Base-by-base conservation (phyloP, 2,329 filamentous ascomycete species). In the Nemania sp. region DNA sequence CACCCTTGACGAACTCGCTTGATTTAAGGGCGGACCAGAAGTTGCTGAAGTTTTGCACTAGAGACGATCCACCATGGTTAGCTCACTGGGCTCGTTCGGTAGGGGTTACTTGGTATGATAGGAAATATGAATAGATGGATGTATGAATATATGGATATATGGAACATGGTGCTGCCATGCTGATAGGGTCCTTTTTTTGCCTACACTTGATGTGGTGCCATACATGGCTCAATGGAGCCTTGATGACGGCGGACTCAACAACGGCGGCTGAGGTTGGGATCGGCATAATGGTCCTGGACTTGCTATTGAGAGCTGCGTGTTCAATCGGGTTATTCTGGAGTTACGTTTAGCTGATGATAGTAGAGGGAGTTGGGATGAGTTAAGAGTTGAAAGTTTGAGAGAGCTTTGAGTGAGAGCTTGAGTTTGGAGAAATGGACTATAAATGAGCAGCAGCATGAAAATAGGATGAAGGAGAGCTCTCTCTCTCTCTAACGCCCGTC, bases 171-270 rank as follows among this genome's bases (percentile, higher is more conserved):
- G n/a, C n/a, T n/a, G n/a, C n/a, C n/a, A n/a, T n/a, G n/a, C n/a
- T n/a, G n/a, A n/a, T n/a, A n/a, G n/a, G n/a, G n/a, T n/a, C n/a
- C n/a, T n/a, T n/a, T n/a, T n/a, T 32, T 32, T 52, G 38, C 76
- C 64, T 71, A 78, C 77, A 88, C 85, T 92, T 92, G 87, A 92
- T 90, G 75, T 88, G 84, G 83, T 92, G 90, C 90, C 90, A 93
- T 78, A 92, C 90, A 73, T 87, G 80, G 75, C 85, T 85, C 78
- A 92, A 86, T 38, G 87, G 87, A 43, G 89, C 89, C 73, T 87
- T 84, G 80, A 93, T 92, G 79, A 93, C 89, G 76, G 88, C 85
- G 64, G 86, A 89, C 82, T 91, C 89, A 73, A 84, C 82, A 75
- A 92, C 88, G 27, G 87, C 89, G 74, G 88, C 90, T 67, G 88